Evolutionary conservation across 2,329 filamentous ascomycete species (phyloP), one percentile per base, ranked within the genome.

Genomic region (Nigrospora sphaerica): DNA sequence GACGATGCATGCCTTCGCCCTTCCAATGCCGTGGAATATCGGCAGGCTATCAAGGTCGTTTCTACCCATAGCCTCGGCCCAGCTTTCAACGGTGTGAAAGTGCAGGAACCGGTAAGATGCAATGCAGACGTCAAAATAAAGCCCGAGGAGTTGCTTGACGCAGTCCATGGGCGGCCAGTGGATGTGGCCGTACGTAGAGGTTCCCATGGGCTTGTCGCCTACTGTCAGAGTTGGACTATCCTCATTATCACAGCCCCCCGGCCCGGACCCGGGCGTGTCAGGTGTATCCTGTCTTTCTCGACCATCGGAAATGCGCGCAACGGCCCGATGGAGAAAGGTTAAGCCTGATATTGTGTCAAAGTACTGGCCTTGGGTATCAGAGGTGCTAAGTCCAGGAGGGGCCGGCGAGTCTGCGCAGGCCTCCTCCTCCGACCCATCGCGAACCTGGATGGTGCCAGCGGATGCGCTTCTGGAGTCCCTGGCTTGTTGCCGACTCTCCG

Each of bases 101-200:
- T 81, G 75, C 19, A 82, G 57, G 48, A 79, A 78, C 4, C 78
- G 70, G 53, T 81, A 79, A 0, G 78, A 81, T 5, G 78, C 76
- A 31, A 78, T 73, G 16, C 76, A 78, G 50, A 74, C 75, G 39
- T 81, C 77, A 53, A 81, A 81, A 52, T 81, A 82, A 18, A 75
- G 66, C 5, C 54, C 47, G 36, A 65, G 45, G 13, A 64, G 52
- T 1, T 56, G 48, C 10, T 48, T 39, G 12, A 55, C 51, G 2
- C 47, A 34, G 1, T 52, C 39, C 2, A 46, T 50, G 4, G 55
- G 47, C 6, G 56, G 54, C 6, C 61, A 49, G 11, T 41, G 12
- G 9, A 41, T 12, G 7, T 31, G 17, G 11, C 35, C 32, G n/a
- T 40, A 32, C n/a, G 28, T 41, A 2, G 33, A 13, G 17, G 14